Conservation (phyloP, 2,329 filamentous ascomycete species). For the Akanthomyces muscarius region DNA sequence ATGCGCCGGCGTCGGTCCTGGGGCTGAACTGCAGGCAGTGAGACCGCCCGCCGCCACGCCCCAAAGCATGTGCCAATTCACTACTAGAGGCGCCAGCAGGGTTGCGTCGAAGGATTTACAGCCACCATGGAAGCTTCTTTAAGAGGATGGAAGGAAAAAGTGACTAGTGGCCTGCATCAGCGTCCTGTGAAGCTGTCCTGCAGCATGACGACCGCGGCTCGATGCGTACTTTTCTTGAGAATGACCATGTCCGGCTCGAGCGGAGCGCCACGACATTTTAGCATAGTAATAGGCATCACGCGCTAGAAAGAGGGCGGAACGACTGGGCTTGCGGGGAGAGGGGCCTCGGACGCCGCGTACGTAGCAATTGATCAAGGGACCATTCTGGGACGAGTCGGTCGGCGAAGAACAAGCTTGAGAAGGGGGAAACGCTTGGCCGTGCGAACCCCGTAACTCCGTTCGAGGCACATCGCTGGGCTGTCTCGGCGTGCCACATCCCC, state of each 20-base stretch:
- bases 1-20: slow-evolving; percentile 16
- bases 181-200: neutral
- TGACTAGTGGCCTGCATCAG: neutral
- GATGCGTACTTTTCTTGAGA: neutral
- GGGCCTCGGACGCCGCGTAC: neutral
- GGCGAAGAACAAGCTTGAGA: neutral
- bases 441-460: slow-evolving; percentile 2
- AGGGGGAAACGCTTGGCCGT: too few species aligned
- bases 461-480: neutral
- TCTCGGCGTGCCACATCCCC: neutral
- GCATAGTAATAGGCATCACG: neutral
- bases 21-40: slow-evolving; percentile 10
- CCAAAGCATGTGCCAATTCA: neutral
- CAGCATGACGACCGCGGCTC: neutral
- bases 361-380: neutral
- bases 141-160: neutral
- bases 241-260: neutral
- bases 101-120: neutral
- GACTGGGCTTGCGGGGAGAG: neutral
- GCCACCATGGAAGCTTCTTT: neutral
- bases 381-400: neutral
- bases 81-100: neutral
- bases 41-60: slow-evolving; percentile 3
- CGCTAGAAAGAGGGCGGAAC: neutral
- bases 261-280: neutral